Base-by-base conservation (phyloP, 2,329 filamentous ascomycete species). In the Colletotrichum viniferum region DNA sequence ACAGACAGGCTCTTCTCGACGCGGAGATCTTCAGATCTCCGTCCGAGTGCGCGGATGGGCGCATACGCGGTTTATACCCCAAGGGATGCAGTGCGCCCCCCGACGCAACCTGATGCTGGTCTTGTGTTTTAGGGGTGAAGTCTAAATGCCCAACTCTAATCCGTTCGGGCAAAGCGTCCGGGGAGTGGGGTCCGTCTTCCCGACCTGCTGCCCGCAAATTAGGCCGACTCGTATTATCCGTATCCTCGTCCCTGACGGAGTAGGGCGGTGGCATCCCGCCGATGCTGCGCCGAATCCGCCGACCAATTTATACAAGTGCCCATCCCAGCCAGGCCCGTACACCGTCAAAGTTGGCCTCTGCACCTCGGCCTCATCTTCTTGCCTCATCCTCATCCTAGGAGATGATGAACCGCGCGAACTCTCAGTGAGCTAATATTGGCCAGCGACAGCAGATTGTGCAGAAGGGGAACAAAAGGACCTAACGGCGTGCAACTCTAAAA, bases 41-140 rank as follows among this genome's bases (percentile, higher is more conserved):
- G 70, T 68, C 69, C 61, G 69, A 61, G 9, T 62, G 63, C 70
- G 56, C 55, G 55, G 34, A 68, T 30, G 70, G 63, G 55, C 34
- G 56, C 24, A 26, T 66, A 58, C 21, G 69, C 58, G 69, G 69
- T 73, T 73, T 68, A 73, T 73, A 69, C 52, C 55, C 58, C 32
- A 66, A 69, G 24, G 21, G 48, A 67, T 18, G 26, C 26, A 36
- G 36, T 24, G 63, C 36, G n/a, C 36, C 43, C 43, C 43, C n/a
- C 63, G 38, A 73, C 52, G 63, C 55, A 61, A 36, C 70, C n/a
- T 56, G 68, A 66, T 71, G 73, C 73, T 58, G 60, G 69, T 72
- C 62, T 43, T n/a, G 62, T 62, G 72, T 71, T 74, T 75, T 72
- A 68, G 62, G 69, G 73, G 62, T 56, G 43, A 75, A 73, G 63